Percentiles rank a stretch among this genome's conserved stretches.
These are phyloP conservation scores for Panicum hallii DNA, from an alignment of 202 grass and related monocot genomes.

Conservation along the genomic window DNA sequence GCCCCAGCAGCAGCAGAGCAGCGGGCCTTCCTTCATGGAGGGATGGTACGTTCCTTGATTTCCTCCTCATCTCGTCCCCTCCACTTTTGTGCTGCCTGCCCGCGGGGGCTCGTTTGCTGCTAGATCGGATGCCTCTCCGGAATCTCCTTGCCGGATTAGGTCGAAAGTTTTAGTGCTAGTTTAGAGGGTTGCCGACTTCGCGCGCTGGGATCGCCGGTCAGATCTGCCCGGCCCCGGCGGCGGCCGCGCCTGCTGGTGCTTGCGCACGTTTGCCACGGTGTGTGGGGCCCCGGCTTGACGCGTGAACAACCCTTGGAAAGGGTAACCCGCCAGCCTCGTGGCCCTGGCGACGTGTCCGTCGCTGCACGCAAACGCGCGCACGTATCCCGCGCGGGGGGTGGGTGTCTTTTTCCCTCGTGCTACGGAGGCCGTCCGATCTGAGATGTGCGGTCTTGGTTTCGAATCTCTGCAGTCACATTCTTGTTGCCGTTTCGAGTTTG, in stretches of 20 bases:
- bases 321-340: not conserved
- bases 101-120: not conserved
- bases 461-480: not conserved
- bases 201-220: not conserved
- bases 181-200: not conserved
- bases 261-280: not conserved
- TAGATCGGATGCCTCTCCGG: not conserved
- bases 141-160: conserved; percentile 31
- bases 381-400: not conserved
- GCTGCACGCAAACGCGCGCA: not conserved
- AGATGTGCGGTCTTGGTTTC: not conserved
- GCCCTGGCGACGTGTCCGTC: conserved; percentile 34
- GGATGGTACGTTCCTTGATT: conserved; percentile 70
- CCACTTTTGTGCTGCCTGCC: not conserved
- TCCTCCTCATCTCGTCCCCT: not conserved
- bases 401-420: not conserved
- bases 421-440: conserved; percentile 6
- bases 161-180: not conserved
- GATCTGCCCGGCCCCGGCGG: conserved; percentile 31
- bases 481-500: not conserved
- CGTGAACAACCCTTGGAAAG: conserved; percentile 42
- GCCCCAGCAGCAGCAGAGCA: conserved; percentile 60
- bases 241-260: not conserved
- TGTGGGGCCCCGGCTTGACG: conserved; percentile 42
- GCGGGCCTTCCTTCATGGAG: conserved; percentile 86